phyloP scores from a whole-genome alignment of 2,329 filamentous ascomycete species.

The Colletotrichum somersetense region DNA sequence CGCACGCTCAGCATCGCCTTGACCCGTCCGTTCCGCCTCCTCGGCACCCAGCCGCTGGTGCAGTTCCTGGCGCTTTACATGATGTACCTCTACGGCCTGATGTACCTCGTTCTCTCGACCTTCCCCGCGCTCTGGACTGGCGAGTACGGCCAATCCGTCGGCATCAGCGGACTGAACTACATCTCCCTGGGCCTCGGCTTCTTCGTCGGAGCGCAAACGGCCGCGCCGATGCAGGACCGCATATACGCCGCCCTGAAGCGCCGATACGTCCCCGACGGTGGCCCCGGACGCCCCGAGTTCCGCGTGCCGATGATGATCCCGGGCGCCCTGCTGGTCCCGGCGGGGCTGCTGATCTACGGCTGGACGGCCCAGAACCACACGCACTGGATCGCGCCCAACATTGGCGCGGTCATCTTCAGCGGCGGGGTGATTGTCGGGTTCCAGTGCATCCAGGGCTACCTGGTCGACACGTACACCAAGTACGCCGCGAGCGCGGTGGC shows the following conservation, averaged over 20 bases:
- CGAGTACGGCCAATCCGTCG: constrained; percentile 58
- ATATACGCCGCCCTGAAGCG: constrained; percentile 59
- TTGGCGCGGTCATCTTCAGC: constrained; percentile 56
- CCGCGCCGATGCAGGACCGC: constrained; percentile 60
- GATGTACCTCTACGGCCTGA: constrained; percentile 62
- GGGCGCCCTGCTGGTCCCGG: constrained; percentile 55
- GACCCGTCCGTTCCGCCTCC: constrained; percentile 60
- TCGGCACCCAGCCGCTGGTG: constrained; percentile 62
- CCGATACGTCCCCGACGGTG: constrained; percentile 52
- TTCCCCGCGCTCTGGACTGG: constrained; percentile 60
- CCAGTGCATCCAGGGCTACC: constrained; percentile 60
- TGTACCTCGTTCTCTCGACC: constrained; percentile 64
- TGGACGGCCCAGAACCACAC: constrained; percentile 58
- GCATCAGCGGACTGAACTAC: constrained; percentile 62
- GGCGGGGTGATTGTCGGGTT: constrained; percentile 57
- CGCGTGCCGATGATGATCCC: constrained; percentile 58
- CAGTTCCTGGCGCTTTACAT: constrained; percentile 60
- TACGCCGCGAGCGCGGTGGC: constrained; percentile 61
- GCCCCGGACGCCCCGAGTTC: constrained; percentile 56
- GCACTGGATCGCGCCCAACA: constrained; percentile 61
- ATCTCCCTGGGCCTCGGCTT: constrained; percentile 61
- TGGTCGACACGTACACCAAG: constrained; percentile 61
- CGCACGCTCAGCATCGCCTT: constrained; percentile 45
- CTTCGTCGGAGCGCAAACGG: constrained; percentile 62
- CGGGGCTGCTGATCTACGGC: constrained; percentile 60